Base-by-base conservation (phyloP, 2,329 filamentous ascomycete genomes). In the Cyphellophora europaea region DNA sequence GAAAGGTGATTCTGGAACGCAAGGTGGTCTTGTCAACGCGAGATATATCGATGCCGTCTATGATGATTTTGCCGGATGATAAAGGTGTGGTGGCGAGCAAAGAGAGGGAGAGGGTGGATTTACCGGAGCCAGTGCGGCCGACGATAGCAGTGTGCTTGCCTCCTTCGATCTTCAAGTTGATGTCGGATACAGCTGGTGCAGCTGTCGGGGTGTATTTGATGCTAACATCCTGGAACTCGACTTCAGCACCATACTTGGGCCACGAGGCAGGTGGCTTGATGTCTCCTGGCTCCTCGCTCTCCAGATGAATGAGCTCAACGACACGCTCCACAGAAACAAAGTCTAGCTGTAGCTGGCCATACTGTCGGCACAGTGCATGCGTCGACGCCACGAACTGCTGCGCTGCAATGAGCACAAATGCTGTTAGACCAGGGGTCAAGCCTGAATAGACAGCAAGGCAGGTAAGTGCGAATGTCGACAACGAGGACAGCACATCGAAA, bases 321-420 rank as follows among this genome's bases (percentile, higher is more conserved):
- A 94, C 79, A 27, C 87, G 75, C 58, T 94, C 87, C 0, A 94
- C 83, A 0, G 82, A 88, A 0, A 93, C 86, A 47, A 93, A 93
- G 52, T 93, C 82, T 72, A 94, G 87, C 54, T 94, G 86, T 2
- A 94, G 68, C 51, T 83, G 76, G 2, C 87, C 87, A 49, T 93
- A 93, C 38, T 77, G 73, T 41, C 77, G 76, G 57, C 87, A 94
- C 0, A 93, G 70, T 2, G 66, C 63, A 50, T 88, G 82, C 0
- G 82, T 89, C 5, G 77, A 71, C 6, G 64, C 57, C 12, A 89
- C 82, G 44, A 84, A 61, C 31, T 53, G 58, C 36, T 72, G 69
- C 0, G 82, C 81, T 0, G 81, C 76, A 1, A 83, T 77, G 3
- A 94, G 68, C 1, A 93, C 80, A 50, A 94, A 94, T 5, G 85